Base-by-base conservation (phyloP, 2,329 filamentous ascomycete species). In the Pseudogymnoascus sp. region DNA sequence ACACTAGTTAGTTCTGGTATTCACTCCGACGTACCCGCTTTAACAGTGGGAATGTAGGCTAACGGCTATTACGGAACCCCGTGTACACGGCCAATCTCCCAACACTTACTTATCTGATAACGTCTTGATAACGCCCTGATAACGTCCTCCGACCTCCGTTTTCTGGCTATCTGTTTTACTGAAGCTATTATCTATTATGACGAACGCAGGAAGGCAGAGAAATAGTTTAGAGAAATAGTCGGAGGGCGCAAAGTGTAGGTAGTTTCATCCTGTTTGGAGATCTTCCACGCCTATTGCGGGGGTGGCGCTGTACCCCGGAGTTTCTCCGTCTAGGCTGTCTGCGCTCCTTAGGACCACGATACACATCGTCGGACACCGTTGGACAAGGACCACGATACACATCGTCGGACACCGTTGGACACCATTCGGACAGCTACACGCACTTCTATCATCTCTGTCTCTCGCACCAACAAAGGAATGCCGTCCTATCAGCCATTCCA, bases 401-500 rank as follows among this genome's bases (percentile, higher is more conserved):
- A n/a, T n/a, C 38, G 38, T 42, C 38, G 17, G 38, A 11, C 38
- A 11, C 9, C 3, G 38, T 42, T 42, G 38, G 38, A 42, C n/a
- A 42, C 38, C 9, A 17, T 11, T 11, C 38, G 17, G 17, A 42
- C 38, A 42, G 38, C 38, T 42, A 19, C 17, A 9, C 17, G 38
- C 38, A 2, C 17, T 42, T 42, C 38, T 42, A 42, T 42, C 38
- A 42, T 42, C 38, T 42, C 38, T 42, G 38, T 19, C 38, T 42
- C 38, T 19, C 9, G 38, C 17, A 42, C 38, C 38, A 42, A 19
- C 17, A 42, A 9, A 42, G 17, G n/a, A 42, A 59, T 59, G 23
- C 38, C 38, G 17, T 42, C 38, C 38, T 42, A 42, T 42, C 76
- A 78, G 65, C 76, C 76, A 9, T 78, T 77, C 62, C 73, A 78